phyloP scores from a whole-genome alignment of 192 early-diverging fungal species.

The Coemansia sp. region DNA sequence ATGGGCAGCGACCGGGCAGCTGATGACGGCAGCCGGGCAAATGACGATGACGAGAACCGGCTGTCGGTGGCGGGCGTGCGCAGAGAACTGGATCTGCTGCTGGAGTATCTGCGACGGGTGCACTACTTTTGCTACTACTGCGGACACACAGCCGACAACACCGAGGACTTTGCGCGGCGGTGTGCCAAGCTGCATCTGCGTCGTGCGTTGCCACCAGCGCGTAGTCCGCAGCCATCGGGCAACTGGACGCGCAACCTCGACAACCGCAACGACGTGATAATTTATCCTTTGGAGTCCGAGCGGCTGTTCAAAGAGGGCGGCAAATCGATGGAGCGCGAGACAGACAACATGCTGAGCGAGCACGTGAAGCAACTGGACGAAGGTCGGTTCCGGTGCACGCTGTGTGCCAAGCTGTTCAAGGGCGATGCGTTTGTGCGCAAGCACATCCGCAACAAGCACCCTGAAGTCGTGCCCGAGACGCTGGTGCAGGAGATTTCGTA shows the following conservation, averaged over 20 bases:
- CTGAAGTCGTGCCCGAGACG: constrained; percentile 58
- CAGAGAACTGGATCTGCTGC: constrained; percentile 69
- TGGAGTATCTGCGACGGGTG: constrained; percentile 84
- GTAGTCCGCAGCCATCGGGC: constrained; percentile 40
- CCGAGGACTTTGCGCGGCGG: constrained; percentile 82
- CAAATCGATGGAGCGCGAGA: constrained; percentile 52
- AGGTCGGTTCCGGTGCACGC: constrained; percentile 82
- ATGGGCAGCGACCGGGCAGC: constrained; percentile 21
- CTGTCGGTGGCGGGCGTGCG: constrained; percentile 20
- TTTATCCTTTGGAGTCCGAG: constrained; percentile 50
- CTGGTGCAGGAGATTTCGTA: constrained; percentile 66
- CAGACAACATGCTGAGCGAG: constrained; percentile 37
- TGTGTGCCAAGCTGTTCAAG: constrained; percentile 93
- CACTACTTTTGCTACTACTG: constrained; percentile 98
- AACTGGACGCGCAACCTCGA: constrained; percentile 49
- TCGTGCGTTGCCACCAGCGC: constrained; percentile 27
- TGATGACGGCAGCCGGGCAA: constrained; percentile 9
- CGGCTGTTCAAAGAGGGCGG: constrained; percentile 54
- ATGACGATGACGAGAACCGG: constrained; percentile 5
- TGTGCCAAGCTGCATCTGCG: constrained; percentile 63
- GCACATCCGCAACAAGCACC: constrained; percentile 89
- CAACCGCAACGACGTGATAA: constrained; percentile 55
- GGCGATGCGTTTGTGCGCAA: constrained; percentile 92
- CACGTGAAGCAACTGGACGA: constrained; percentile 59
- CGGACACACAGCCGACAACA: constrained; percentile 72